Evolutionary conservation across 495 filamentous ascomycete species (phyloP).

Genomic region (Penicillium daleae): DNA sequence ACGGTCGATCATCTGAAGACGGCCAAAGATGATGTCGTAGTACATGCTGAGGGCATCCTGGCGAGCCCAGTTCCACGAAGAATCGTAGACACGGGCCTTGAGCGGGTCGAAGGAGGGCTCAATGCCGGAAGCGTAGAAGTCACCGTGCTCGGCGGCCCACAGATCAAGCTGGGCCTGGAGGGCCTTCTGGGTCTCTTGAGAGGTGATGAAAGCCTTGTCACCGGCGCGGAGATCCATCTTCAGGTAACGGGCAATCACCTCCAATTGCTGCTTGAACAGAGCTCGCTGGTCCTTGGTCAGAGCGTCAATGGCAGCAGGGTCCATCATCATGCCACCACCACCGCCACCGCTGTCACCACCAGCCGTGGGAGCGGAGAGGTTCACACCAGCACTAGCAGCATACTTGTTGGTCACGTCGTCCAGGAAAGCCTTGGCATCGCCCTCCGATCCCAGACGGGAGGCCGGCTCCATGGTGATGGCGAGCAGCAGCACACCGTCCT

Average conservation of each 20-base stretch:
- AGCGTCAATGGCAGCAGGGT: conserved; percentile 94
- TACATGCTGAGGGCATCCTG: conserved; percentile 98
- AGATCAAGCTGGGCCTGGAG: conserved; percentile 92
- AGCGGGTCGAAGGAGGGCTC: conserved; percentile 90
- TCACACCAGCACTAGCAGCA: conserved; percentile 82
- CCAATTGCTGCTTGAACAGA: conserved; percentile 96
- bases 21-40: conserved; percentile 98
- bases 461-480: conserved; percentile 92
- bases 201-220: conserved; percentile 87
- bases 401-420: conserved; percentile 90
- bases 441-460: conserved; percentile 83
- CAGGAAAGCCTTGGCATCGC: conserved; percentile 88
- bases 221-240: conserved; percentile 95
- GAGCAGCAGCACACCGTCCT: conserved; percentile 87
- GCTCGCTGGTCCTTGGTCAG: conserved; percentile 94
- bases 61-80: conserved; percentile 98
- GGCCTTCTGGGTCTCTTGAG: conserved; percentile 79
- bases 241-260: conserved; percentile 91
- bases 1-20: conserved; percentile 88
- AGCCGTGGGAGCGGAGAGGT: conserved; percentile 72
- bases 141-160: conserved; percentile 93
- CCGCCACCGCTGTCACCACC: conserved; percentile 74
- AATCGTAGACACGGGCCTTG: conserved; percentile 96
- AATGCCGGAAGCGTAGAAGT: conserved; percentile 93
- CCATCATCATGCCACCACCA: conserved; percentile 93